Evolutionary conservation across 2,329 filamentous ascomycete genomes (phyloP), one percentile per base, ranked within the genome.

Genomic region (Sporothrix protearum): DNA sequence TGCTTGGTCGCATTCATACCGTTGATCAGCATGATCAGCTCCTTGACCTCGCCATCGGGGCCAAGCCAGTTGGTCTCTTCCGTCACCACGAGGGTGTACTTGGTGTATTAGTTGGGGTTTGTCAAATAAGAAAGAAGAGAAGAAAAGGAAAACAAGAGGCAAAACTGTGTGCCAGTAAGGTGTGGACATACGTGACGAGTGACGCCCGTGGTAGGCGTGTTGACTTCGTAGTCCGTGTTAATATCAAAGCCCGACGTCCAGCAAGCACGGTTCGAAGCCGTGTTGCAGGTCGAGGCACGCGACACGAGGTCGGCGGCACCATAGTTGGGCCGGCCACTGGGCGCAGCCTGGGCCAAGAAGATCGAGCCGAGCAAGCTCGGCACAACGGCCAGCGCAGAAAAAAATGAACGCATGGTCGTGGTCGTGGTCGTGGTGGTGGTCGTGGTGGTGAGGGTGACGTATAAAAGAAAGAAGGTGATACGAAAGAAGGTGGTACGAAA

Each of bases 191-290:
- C 73, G 0, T 25, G n/a, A 6, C 73, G 71, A 9, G 67, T 72
- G 0, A 74, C 70, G 14, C 74, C 73, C 6, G 74, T 75, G 25
- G 1, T 19, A 1, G 75, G 75, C 9, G 57, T 69, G 22, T 6
- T 70, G 6, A 12, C 14, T 49, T 75, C 74, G 42, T 76, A 76
- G 71, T 76, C 75, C 0, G 75, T 75, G 69, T 73, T 72, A 68
- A 76, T 73, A 33, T 71, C 30, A 14, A 72, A 76, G 39, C 51
- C 55, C 1, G 1, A 39, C 12, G 36, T 53, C 74, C 74, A 75
- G 64, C 73, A 75, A 7, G 63, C 67, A 9, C 74, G 72, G 70
- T 75, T 71, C 1, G 36, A 19, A 4, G 72, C 19, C 8, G 72
- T 69, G 73, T 75, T 72, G 72, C 74, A 75, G 1, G 71, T 30